phyloP scores from a whole-genome alignment of 495 filamentous ascomycete species.

The Podospora anserina region DNA sequence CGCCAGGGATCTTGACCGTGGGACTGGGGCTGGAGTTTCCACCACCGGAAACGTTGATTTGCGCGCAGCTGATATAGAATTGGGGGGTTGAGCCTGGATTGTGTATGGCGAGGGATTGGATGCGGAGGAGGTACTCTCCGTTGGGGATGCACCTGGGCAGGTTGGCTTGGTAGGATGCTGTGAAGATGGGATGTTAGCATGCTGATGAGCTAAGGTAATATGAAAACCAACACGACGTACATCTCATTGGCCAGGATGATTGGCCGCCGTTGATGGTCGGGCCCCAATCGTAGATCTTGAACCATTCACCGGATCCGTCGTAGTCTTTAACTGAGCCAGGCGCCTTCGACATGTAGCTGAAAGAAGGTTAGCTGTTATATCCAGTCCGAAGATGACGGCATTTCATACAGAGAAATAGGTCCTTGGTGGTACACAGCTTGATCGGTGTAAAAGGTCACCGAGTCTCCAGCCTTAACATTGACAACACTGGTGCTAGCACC shows the following conservation, averaged over 20 bases:
- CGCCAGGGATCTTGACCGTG: conserved; percentile 51
- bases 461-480: conserved; percentile 50
- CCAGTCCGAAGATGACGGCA: background rate
- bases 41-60: conserved; percentile 54
- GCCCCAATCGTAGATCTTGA: conserved; percentile 52
- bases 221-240: conserved; percentile 21
- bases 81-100: conserved; percentile 51
- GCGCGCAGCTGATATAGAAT: conserved; percentile 59
- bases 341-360: conserved; percentile 51
- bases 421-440: conserved; percentile 60
- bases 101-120: conserved; percentile 61
- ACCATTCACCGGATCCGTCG: conserved; percentile 53
- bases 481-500: conserved; percentile 46
- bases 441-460: conserved; percentile 49
- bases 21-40: conserved; percentile 46
- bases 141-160: conserved; percentile 53
- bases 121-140: conserved; percentile 62
- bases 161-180: conserved; percentile 48
- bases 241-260: conserved; percentile 42
- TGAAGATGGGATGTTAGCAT: background rate
- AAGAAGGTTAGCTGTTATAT: background rate
- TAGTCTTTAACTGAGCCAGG: conserved; percentile 41
- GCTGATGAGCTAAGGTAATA: background rate
- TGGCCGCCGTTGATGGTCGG: conserved; percentile 36
- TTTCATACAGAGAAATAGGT: conserved; percentile 48